Evolutionary conservation across 2,329 filamentous ascomycete species (phyloP).

Genomic region (Pseudodiploospora longispora): DNA sequence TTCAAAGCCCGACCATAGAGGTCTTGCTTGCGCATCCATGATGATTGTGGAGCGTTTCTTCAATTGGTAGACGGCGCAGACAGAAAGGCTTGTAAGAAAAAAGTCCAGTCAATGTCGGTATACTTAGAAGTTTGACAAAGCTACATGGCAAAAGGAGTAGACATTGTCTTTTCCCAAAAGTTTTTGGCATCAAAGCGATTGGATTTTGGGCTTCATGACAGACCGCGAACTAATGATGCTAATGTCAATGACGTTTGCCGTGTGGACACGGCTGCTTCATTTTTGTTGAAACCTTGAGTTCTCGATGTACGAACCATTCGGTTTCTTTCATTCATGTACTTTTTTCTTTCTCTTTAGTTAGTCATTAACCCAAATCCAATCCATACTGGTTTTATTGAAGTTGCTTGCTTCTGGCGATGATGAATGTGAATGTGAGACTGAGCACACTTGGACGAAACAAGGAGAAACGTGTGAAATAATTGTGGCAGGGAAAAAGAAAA

Average conservation of each 20-base stretch:
- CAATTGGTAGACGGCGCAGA: constrained; percentile 6
- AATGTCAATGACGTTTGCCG: constrained; percentile 7
- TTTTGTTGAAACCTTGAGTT: not conserved
- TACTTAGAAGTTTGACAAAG: constrained; percentile 7
- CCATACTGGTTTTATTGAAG: no score
- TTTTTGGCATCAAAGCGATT: not conserved
- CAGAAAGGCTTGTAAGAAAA: constrained; percentile 6
- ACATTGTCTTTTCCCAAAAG: constrained; percentile 8
- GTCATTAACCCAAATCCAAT: no score
- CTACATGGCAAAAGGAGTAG: constrained; percentile 7
- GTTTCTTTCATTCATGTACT: not conserved
- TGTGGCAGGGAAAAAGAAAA: no score
- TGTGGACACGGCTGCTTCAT: not conserved
- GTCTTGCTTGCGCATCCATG: constrained; percentile 2
- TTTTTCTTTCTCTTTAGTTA: not conserved
- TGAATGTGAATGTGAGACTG: no score
- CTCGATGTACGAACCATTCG: not conserved
- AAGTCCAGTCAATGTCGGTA: constrained; percentile 6
- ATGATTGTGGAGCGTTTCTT: constrained; percentile 1
- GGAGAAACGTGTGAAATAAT: no score
- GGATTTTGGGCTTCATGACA: not conserved
- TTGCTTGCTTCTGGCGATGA: no score
- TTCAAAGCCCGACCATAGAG: not conserved
- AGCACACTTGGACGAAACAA: no score
- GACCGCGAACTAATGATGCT: constrained; percentile 7